Percentiles rank a stretch among this genome's conserved stretches.
Conservation (phyloP, 225 moss, liverwort and hornwort genomes). For the Anthoceros angustus region DNA sequence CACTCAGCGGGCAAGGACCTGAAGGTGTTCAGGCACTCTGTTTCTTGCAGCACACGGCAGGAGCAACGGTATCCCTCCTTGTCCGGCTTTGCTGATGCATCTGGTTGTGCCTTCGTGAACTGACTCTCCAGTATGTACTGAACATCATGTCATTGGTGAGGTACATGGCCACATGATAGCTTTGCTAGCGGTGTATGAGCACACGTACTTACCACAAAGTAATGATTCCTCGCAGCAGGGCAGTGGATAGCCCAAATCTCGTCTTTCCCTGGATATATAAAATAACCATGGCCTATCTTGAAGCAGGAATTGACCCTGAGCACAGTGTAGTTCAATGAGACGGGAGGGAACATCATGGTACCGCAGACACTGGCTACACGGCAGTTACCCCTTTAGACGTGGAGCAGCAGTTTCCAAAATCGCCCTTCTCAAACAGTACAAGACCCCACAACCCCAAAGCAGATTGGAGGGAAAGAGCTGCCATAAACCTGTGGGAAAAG, state of each 20-base stretch:
- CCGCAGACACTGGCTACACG: neutral
- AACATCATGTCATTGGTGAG: neutral
- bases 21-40: neutral
- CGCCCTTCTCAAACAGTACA: neutral
- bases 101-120: neutral
- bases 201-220: conserved; percentile 46
- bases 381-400: neutral
- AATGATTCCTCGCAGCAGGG: conserved; percentile 35
- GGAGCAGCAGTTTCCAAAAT: neutral
- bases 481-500: conserved; percentile 71
- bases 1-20: neutral
- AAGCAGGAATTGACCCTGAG: conserved; percentile 49
- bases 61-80: neutral
- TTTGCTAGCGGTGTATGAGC: neutral
- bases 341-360: neutral
- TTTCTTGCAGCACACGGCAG: conserved; percentile 4
- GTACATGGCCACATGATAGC: neutral
- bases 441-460: neutral
- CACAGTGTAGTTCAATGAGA: neutral
- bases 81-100: neutral
- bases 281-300: conserved; percentile 32
- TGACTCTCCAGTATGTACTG: neutral
- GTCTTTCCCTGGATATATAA: conserved; percentile 54
- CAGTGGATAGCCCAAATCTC: conserved; percentile 80
- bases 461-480: neutral